These are phyloP conservation scores for Colletotrichum spaethianum DNA, from an alignment of 2,329 filamentous ascomycete species.

Conservation along the genomic window DNA sequence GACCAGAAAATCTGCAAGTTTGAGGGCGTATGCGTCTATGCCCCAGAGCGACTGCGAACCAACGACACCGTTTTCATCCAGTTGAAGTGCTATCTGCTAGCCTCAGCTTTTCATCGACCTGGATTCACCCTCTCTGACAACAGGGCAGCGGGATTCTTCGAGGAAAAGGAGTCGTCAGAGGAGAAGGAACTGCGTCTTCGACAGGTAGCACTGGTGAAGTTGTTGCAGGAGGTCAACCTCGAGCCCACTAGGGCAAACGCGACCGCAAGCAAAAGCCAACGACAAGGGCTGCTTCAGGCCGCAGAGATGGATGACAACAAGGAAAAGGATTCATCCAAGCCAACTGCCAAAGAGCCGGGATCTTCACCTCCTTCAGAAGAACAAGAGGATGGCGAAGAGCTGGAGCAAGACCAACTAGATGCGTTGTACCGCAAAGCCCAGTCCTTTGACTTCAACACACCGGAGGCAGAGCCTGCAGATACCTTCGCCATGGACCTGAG, in stretches of 20 bases:
- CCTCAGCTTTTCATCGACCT: constrained; percentile 78
- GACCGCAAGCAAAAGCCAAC: constrained; percentile 81
- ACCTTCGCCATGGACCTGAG: constrained; percentile 88
- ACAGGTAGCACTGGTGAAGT: constrained; percentile 88
- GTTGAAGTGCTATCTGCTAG: constrained; percentile 82
- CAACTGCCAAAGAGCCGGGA: constrained; percentile 47
- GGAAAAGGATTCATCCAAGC: constrained; percentile 66
- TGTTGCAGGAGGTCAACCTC: constrained; percentile 91
- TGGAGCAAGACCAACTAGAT: constrained; percentile 96
- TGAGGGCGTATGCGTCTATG: constrained; percentile 89
- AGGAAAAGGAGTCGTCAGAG: constrained; percentile 87
- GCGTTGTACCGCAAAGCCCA: constrained; percentile 95
- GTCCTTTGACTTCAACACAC: constrained; percentile 94
- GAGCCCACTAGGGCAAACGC: constrained; percentile 82
- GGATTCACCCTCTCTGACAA: constrained; percentile 77
- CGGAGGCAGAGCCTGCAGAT: constrained; percentile 84
- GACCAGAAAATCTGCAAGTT: constrained; percentile 92
- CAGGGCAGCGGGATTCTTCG: constrained; percentile 80
- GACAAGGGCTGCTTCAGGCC: constrained; percentile 88
- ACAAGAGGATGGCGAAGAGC: constrained; percentile 91
- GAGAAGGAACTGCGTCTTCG: constrained; percentile 87
- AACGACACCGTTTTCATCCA: constrained; percentile 97
- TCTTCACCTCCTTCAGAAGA: constrained; percentile 72
- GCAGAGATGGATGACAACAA: constrained; percentile 89
- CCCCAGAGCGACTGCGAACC: constrained; percentile 85